Percentiles rank a stretch among this genome's conserved stretches.
These are phyloP conservation scores for Microcera coccophila DNA, from an alignment of 2,329 filamentous ascomycete species.

Conservation along the genomic window DNA sequence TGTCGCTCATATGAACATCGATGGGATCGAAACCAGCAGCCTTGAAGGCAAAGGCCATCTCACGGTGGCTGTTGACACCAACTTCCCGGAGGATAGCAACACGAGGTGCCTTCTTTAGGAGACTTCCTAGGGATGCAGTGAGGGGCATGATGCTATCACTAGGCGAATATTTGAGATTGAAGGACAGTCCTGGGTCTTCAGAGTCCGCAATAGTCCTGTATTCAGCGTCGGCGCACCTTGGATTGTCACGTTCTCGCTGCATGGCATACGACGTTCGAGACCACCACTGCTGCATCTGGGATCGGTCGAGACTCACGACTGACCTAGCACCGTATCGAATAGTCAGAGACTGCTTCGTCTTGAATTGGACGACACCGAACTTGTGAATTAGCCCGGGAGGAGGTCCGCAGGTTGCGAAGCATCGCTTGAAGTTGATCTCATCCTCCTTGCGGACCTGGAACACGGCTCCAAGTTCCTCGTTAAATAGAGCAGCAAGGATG, in stretches of 20 bases:
- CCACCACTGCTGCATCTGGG: conserved; percentile 82
- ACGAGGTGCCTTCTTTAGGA: conserved; percentile 60
- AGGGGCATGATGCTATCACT: conserved; percentile 68
- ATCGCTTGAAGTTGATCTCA: conserved; percentile 79
- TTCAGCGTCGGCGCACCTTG: conserved; percentile 79
- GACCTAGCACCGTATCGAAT: conserved; percentile 68
- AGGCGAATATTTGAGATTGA: conserved; percentile 76
- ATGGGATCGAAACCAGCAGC: conserved; percentile 86
- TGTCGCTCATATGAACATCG: conserved; percentile 95
- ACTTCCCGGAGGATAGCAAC: conserved; percentile 94
- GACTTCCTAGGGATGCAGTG: conserved; percentile 43
- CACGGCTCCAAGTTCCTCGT: conserved; percentile 90
- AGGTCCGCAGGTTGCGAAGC: conserved; percentile 86
- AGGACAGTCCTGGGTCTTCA: conserved; percentile 76
- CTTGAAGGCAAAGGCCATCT: conserved; percentile 96
- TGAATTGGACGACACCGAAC: conserved; percentile 71
- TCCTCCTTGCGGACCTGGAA: conserved; percentile 89
- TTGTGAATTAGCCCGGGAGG: conserved; percentile 77
- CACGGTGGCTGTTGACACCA: conserved; percentile 91
- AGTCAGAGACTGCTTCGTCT: conserved; percentile 68
- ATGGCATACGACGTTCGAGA: conserved; percentile 83
- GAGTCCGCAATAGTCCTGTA: conserved; percentile 71
- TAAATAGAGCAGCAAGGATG: conserved; percentile 80
- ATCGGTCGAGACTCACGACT: conserved; percentile 65
- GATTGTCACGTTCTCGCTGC: conserved; percentile 87